phyloP scores from a whole-genome alignment of 768 basidiomycete species.

The Termitomyces sp. region DNA sequence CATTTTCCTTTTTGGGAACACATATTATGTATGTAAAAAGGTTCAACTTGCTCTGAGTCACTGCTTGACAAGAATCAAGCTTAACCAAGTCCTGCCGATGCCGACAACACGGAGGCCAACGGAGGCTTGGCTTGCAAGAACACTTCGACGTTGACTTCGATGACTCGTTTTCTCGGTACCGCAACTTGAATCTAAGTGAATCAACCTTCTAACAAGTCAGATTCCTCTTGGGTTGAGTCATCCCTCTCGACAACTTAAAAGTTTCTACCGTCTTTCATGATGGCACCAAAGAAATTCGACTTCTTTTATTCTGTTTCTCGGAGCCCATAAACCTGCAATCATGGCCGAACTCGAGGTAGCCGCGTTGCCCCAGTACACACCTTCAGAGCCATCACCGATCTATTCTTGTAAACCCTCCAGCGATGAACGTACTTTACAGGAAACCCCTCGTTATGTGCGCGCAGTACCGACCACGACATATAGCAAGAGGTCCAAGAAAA shows the following conservation, averaged over 20 bases:
- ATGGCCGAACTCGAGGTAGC: constrained; percentile 4
- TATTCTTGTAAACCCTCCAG: constrained; percentile 54
- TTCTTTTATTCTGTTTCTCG: neutral
- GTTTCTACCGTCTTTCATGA: neutral
- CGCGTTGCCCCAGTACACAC: constrained; percentile 48
- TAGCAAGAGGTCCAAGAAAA: constrained; percentile 33
- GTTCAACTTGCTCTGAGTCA: no score
- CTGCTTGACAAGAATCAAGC: no score
- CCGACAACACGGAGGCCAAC: no score
- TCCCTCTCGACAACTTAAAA: neutral
- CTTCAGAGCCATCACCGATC: constrained; percentile 48
- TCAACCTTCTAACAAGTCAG: neutral
- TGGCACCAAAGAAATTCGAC: neutral
- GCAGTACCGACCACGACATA: constrained; percentile 34
- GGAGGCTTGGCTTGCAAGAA: no score
- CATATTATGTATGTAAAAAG: no score
- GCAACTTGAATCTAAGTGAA: neutral
- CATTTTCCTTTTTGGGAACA: no score
- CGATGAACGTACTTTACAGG: constrained; percentile 52
- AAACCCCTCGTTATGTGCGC: constrained; percentile 32
- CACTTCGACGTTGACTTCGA: no score
- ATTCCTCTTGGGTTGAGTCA: neutral
- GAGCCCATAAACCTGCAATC: neutral
- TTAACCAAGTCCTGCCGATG: no score
- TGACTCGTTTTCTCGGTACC: neutral